A percentile compares a stretch with the other conserved stretches of the same genome.
These are phyloP conservation scores for Penstemon newberryi DNA, from an alignment of 257 asterid species.

Conservation along the genomic window DNA sequence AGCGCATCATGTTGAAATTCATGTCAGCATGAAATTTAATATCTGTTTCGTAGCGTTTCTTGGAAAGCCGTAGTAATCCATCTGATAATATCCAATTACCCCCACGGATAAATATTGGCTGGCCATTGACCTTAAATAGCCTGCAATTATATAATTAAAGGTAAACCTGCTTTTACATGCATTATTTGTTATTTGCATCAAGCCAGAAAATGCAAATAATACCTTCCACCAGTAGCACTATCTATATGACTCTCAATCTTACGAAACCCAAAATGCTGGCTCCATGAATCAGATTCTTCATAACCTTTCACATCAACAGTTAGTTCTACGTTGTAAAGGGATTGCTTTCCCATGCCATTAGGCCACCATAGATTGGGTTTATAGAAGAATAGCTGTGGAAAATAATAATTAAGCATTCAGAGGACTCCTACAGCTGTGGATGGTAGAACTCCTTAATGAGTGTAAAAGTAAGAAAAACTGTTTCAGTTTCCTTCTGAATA, in stretches of 20 bases:
- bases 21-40: constrained; percentile 95
- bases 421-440: constrained; percentile 1
- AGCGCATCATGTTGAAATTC: constrained; percentile 98
- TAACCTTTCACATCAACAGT: constrained; percentile 63
- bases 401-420: constrained; percentile 23
- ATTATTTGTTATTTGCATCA: constrained; percentile 18
- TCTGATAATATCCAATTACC: constrained; percentile 98
- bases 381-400: constrained; percentile 73
- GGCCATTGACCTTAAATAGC: constrained; percentile 88
- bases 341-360: constrained; percentile 96
- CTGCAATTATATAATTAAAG: constrained; percentile 42
- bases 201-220: constrained; percentile 23
- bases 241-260: constrained; percentile 80
- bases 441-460: constrained; percentile 6
- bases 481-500: neutral
- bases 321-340: constrained; percentile 78
- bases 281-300: constrained; percentile 91
- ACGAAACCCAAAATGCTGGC: constrained; percentile 88
- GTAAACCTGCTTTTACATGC: constrained; percentile 17
- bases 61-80: constrained; percentile 84
- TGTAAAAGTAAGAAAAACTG: neutral
- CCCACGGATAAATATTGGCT: constrained; percentile 91
- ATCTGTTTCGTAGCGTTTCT: constrained; percentile 78
- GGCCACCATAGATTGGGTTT: constrained; percentile 99
- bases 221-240: constrained; percentile 92